phyloP scores from a whole-genome alignment of 331 rosid species.

The Erythrophleum ivorense region DNA sequence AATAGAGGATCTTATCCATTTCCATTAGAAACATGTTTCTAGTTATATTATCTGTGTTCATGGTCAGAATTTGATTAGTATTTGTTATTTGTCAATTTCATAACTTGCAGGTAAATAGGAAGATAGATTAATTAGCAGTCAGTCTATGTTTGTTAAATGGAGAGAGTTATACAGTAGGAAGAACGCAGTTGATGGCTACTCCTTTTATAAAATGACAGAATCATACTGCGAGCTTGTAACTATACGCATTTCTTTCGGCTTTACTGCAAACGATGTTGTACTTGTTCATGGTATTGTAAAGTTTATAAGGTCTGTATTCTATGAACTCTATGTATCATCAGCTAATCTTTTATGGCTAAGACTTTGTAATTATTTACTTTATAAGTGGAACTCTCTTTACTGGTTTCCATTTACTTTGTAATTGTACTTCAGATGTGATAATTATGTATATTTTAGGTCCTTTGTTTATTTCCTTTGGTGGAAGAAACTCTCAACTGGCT shows the following conservation, averaged over 20 bases:
- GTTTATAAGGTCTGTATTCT: conserved; percentile 32
- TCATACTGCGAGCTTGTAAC: conserved; percentile 38
- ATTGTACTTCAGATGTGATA: conserved; percentile 6
- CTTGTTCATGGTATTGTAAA: conserved; percentile 33
- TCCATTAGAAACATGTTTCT: neutral
- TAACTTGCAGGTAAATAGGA: conserved; percentile 66
- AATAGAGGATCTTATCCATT: neutral
- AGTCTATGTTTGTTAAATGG: conserved; percentile 33
- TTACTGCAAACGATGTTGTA: conserved; percentile 44
- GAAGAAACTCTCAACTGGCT: neutral
- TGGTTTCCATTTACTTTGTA: conserved; percentile 36
- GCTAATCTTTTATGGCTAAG: conserved; percentile 45
- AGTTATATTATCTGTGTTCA: neutral
- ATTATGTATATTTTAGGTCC: neutral
- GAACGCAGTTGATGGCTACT: conserved; percentile 49
- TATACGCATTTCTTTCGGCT: conserved; percentile 39
- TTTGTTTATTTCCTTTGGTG: neutral
- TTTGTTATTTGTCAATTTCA: conserved; percentile 10
- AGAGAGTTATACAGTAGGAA: conserved; percentile 23
- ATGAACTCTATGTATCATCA: conserved; percentile 34
- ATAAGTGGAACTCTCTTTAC: conserved; percentile 38
- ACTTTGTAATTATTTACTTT: conserved; percentile 24
- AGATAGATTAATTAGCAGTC: conserved; percentile 48
- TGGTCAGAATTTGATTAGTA: conserved; percentile 7
- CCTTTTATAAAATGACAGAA: conserved; percentile 46